Conservation (phyloP, 2,329 filamentous ascomycete species). For the Scopulariopsis brevicaulis region DNA sequence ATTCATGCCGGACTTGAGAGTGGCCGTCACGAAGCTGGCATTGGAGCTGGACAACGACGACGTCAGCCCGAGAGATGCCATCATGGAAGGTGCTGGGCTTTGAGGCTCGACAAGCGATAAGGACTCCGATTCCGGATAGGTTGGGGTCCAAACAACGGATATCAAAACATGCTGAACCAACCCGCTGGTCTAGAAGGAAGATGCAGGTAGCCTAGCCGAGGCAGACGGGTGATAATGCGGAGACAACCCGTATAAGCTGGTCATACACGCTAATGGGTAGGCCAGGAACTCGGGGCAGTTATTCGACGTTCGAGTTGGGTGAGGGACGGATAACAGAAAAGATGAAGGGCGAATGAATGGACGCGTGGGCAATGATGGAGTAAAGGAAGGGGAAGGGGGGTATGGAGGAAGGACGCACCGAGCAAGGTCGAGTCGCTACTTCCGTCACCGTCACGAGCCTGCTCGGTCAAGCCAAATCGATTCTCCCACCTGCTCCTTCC, state of each 20-base stretch:
- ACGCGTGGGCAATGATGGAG: background rate
- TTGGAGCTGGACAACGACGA: conserved; percentile 1
- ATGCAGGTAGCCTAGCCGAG: background rate
- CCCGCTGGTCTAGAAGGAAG: background rate
- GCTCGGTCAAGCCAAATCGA: background rate
- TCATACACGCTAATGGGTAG: background rate
- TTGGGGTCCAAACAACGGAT: background rate
- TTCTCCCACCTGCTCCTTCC: background rate
- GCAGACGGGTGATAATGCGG: background rate
- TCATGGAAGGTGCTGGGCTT: background rate
- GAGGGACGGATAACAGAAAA: background rate
- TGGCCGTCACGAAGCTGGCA: conserved; percentile 2
- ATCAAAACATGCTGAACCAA: background rate
- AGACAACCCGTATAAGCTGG: background rate
- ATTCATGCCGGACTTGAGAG: background rate
- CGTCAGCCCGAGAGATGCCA: background rate
- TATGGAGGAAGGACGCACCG: background rate
- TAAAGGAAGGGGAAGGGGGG: background rate
- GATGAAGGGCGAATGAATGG: background rate
- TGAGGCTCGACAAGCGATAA: background rate
- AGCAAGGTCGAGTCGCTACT: background rate
- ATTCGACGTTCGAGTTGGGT: background rate
- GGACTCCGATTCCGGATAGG: background rate
- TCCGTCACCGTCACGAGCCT: background rate
- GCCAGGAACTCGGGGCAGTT: background rate